Conservation (phyloP, 768 basidiomycete species). For the Butyriboletus loyo region DNA sequence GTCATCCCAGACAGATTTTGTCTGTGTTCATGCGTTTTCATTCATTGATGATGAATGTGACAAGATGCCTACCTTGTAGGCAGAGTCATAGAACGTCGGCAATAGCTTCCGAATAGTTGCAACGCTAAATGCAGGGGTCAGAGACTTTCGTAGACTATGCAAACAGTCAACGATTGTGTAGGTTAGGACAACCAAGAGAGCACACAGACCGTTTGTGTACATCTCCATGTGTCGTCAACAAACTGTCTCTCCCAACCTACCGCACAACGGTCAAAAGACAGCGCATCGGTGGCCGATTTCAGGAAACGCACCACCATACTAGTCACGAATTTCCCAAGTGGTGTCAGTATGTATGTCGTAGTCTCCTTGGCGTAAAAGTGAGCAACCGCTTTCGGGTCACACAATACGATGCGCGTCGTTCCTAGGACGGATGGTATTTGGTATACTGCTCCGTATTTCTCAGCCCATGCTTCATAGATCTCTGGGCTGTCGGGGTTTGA, state of each 20-base stretch:
- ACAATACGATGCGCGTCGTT: slow-evolving; percentile 35
- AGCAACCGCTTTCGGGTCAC: slow-evolving; percentile 48
- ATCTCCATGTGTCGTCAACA: slow-evolving; percentile 19
- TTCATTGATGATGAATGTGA: neutral
- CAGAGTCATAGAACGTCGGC: slow-evolving; percentile 38
- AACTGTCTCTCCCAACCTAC: slow-evolving; percentile 10
- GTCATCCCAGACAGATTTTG: slow-evolving; percentile 31
- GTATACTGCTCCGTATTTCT: slow-evolving; percentile 46
- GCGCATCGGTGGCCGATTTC: no score
- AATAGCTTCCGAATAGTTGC: slow-evolving; percentile 36
- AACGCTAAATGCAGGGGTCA: slow-evolving; percentile 40
- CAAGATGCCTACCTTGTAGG: slow-evolving; percentile 33
- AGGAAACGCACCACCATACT: slow-evolving; percentile 26
- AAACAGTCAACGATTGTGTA: neutral
- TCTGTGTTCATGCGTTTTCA: slow-evolving; percentile 14
- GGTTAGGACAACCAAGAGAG: neutral
- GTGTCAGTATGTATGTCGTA: slow-evolving; percentile 31
- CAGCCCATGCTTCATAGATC: slow-evolving; percentile 47
- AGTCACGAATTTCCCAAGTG: slow-evolving; percentile 24
- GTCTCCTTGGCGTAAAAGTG: slow-evolving; percentile 55
- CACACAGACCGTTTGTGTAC: slow-evolving; percentile 13
- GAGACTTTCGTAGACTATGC: slow-evolving; percentile 32
- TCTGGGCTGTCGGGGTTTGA: slow-evolving; percentile 29
- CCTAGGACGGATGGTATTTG: slow-evolving; percentile 41
- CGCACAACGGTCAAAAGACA: neutral